Conservation (phyloP, 441 rosid species). For the Jatropha podagrica region DNA sequence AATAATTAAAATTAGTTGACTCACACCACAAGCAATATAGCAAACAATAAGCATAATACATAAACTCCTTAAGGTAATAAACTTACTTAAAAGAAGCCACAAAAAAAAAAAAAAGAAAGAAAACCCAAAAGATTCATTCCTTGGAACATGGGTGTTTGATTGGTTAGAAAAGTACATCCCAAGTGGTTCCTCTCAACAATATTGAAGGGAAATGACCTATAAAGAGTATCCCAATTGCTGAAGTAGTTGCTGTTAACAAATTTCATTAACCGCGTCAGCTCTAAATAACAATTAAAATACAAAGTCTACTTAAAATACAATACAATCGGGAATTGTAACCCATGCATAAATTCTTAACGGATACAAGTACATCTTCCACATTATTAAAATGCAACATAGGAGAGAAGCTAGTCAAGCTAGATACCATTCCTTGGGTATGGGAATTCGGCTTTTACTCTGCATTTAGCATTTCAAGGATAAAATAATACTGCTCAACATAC, state of each 20-base stretch:
- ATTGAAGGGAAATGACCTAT: not conserved
- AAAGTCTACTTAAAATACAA: not conserved
- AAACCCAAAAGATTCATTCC: not conserved
- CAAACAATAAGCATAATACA: not conserved
- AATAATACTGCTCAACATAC: not conserved
- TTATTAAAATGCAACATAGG: not conserved
- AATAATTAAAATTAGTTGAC: not conserved
- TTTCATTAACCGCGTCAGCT: not conserved
- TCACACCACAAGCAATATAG: not conserved
- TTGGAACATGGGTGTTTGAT: not conserved
- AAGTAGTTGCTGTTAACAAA: not conserved
- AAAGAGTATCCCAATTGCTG: not conserved
- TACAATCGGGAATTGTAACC: not conserved
- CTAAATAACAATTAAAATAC: not conserved
- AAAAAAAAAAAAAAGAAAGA: not conserved
- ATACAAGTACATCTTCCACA: not conserved
- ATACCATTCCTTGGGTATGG: too few species aligned
- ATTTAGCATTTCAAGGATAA: too few species aligned
- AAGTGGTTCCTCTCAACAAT: not conserved
- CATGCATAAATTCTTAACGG: not conserved
- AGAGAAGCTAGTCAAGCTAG: not conserved
- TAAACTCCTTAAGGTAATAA: not conserved
- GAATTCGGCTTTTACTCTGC: too few species aligned
- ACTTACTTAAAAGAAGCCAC: not conserved
- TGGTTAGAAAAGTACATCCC: not conserved